Evolutionary conservation across 306 rosid species (phyloP).

Genomic region (Oxytropis ochrocephala): DNA sequence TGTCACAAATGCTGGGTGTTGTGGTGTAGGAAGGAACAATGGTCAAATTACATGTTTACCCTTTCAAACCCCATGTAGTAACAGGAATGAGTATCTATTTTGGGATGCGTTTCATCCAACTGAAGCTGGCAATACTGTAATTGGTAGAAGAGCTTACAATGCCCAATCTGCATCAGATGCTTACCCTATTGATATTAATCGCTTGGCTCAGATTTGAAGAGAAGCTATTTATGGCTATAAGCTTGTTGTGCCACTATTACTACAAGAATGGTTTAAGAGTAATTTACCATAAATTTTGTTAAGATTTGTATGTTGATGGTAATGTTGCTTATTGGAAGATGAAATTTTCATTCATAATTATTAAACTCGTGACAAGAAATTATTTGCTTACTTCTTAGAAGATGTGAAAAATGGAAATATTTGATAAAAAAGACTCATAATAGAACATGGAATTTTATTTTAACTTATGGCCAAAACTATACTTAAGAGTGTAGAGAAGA

Average conservation of each 20-base stretch:
- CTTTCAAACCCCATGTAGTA: slow-evolving; percentile 67
- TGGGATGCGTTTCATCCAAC: slow-evolving; percentile 99
- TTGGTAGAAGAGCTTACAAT: slow-evolving; percentile 60
- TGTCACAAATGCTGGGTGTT: slow-evolving; percentile 67
- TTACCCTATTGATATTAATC: slow-evolving; percentile 71
- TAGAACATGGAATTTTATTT: too few species aligned
- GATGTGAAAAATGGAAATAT: not conserved
- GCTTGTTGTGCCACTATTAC: not conserved
- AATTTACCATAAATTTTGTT: not conserved
- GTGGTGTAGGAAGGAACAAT: slow-evolving; percentile 94
- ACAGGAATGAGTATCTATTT: slow-evolving; percentile 57
- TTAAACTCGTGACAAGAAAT: not conserved
- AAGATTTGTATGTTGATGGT: not conserved
- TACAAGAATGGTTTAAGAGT: not conserved
- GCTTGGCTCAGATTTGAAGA: slow-evolving; percentile 53
- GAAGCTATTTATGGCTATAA: not conserved
- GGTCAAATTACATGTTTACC: slow-evolving; percentile 91
- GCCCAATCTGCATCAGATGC: slow-evolving; percentile 76
- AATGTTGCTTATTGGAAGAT: not conserved
- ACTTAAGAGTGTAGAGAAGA: too few species aligned
- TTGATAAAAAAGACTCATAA: not conserved
- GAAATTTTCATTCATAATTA: not conserved
- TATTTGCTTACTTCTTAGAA: not conserved
- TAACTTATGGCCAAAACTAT: too few species aligned
- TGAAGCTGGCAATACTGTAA: slow-evolving; percentile 53